Conservation (phyloP, 2,329 filamentous ascomycete species). For the Hyphodiscus sp. region DNA sequence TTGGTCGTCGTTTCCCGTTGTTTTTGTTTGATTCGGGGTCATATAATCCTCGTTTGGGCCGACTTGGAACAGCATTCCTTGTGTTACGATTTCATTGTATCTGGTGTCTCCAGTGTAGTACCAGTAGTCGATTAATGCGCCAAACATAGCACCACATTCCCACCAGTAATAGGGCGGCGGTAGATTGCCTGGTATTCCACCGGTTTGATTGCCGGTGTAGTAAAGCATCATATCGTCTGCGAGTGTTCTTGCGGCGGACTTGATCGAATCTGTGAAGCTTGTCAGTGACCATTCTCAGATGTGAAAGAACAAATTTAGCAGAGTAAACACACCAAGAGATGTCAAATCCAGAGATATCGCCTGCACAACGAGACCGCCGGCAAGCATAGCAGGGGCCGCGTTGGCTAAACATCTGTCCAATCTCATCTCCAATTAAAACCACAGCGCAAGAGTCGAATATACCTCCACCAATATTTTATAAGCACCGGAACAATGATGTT, state of each 20-base stretch:
- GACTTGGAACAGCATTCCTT: slow-evolving; percentile 69
- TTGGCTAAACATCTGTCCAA: background rate
- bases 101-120: slow-evolving; percentile 68
- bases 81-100: slow-evolving; percentile 61
- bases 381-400: slow-evolving; percentile 6
- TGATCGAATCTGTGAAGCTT: slow-evolving; percentile 26
- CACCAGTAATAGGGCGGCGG: slow-evolving; percentile 50
- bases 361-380: slow-evolving; percentile 11
- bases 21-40: slow-evolving; percentile 64
- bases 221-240: slow-evolving; percentile 45
- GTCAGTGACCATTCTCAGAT: background rate
- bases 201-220: slow-evolving; percentile 46
- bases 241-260: slow-evolving; percentile 25
- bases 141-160: slow-evolving; percentile 65
- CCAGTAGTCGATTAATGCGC: slow-evolving; percentile 75
- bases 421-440: slow-evolving; percentile 8
- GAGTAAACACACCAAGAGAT: slow-evolving; percentile 18
- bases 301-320: no score
- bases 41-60: slow-evolving; percentile 71
- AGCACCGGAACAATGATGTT: background rate
- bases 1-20: slow-evolving; percentile 69
- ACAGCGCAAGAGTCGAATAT: background rate
- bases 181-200: slow-evolving; percentile 45
- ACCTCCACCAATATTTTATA: background rate
- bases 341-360: slow-evolving; percentile 21